Conservation (phyloP, 371 early-diverging fungal genomes). For the Circinella umbellata region DNA sequence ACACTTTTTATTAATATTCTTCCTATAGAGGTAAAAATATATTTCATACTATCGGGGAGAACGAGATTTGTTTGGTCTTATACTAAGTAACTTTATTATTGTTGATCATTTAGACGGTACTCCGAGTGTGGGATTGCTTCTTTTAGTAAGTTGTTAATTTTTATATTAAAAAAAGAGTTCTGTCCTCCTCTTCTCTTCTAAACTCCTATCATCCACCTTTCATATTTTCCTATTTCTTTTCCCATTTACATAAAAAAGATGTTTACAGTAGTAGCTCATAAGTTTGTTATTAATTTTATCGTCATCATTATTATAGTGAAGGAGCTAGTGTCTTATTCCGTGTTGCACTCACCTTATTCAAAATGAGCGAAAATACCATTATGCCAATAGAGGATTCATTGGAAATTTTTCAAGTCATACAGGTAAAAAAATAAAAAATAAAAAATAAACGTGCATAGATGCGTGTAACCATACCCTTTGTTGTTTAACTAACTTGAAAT, state of each 20-base stretch:
- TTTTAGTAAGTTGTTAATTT: slow-evolving; percentile 57
- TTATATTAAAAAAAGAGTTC: neutral
- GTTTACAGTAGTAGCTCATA: too few relatives aligned
- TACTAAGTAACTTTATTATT: neutral
- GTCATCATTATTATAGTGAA: slow-evolving; percentile 41
- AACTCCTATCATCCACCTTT: neutral
- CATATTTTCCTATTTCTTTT: neutral
- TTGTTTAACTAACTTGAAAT: neutral
- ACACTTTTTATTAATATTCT: slow-evolving; percentile 81
- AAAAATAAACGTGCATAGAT: neutral
- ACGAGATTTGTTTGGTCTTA: too few relatives aligned
- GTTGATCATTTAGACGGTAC: slow-evolving; percentile 52
- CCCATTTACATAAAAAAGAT: neutral
- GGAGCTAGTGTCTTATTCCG: slow-evolving; percentile 77
- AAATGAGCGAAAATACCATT: slow-evolving; percentile 65
- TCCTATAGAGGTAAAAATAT: slow-evolving; percentile 65
- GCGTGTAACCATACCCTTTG: slow-evolving; percentile 1
- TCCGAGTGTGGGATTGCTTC: slow-evolving; percentile 84
- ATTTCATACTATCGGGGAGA: neutral
- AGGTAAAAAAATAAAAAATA: slow-evolving; percentile 30
- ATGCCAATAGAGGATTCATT: slow-evolving; percentile 59
- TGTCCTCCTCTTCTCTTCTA: neutral
- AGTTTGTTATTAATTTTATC: neutral
- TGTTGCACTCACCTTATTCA: slow-evolving; percentile 71
- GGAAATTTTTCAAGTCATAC: slow-evolving; percentile 63